Base-by-base conservation (phyloP, 2,329 filamentous ascomycete species). In the Monosporascus sp. region DNA sequence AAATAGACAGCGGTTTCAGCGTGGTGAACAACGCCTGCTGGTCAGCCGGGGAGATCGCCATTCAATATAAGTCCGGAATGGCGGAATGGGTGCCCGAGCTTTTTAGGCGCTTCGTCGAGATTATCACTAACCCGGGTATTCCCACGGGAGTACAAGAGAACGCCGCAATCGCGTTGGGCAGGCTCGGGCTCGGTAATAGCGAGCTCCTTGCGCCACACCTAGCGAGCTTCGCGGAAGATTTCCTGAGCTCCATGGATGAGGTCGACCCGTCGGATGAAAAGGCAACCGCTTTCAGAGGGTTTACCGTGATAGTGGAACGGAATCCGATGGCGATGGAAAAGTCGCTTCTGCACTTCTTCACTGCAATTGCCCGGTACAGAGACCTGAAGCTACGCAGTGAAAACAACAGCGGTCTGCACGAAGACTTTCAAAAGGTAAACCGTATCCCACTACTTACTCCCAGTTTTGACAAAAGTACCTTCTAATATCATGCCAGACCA, bases 1-100 rank as follows among this genome's bases (percentile, higher is more conserved):
- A 91, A 56, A 85, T 91, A 47, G 90, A 96, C 59, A 88, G 84
- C 19, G 87, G 86, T 16, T 97, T 96, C 69, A 91, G 91, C 56
- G 92, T 97, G 31, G 86, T 97, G 55, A 99, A 97, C 80, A 99
- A 99, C 68, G 93, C 94, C 22, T 97, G 93, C 74, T 99, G 94
- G 94, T 95, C 92, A 7, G 86, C 86, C 24, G 94, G 94, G 43
- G 94, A 99, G 75, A 94, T 97, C 57, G 85, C 91, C 17, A 85
- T 96, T 70, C 86, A 90, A 56, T 81, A 89, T 67, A 83, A 86
- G 60, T 84, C 86, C 57, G 84, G 81, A 51, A 89, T 97, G 83
- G 80, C 80, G 1, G 87, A 87, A 1, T 96, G 88, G 67, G 82
- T 91, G 9, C 85, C 89, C 22, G 83, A 88, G 57, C 76, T 99